phyloP scores from a whole-genome alignment of 2,329 filamentous ascomycete species.

The Pestalotiopsis sp. region DNA sequence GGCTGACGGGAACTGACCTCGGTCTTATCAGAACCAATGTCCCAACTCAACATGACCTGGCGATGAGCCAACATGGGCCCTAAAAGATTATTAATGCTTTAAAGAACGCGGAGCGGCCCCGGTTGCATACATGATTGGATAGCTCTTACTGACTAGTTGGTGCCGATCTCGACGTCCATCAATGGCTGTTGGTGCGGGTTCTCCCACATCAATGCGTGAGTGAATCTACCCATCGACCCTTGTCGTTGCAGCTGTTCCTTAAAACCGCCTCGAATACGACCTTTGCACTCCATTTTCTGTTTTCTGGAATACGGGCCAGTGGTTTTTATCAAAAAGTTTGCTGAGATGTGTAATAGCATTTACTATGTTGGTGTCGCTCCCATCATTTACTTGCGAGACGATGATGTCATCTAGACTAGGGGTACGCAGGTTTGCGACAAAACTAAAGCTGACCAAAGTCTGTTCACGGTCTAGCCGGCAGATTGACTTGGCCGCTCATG shows the following conservation, averaged over 20 bases:
- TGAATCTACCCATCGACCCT: too few relatives aligned
- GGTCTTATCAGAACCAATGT: too few relatives aligned
- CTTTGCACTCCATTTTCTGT: background rate
- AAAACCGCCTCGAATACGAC: background rate
- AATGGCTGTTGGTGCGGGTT: background rate
- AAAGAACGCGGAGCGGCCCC: background rate
- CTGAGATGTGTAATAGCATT: too few relatives aligned
- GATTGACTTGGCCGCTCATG: background rate
- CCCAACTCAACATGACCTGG: too few relatives aligned
- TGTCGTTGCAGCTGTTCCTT: too few relatives aligned
- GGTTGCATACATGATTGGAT: background rate
- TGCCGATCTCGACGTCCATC: background rate
- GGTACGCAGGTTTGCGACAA: background rate
- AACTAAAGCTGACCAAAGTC: background rate
- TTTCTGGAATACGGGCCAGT: too few relatives aligned
- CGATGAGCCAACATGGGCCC: too few relatives aligned
- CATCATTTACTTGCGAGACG: background rate
- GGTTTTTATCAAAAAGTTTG: too few relatives aligned
- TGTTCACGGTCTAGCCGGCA: background rate
- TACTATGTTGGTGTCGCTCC: background rate
- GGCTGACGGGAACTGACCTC: too few relatives aligned
- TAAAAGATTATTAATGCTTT: too few relatives aligned
- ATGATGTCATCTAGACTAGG: background rate
- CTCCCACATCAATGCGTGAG: too few relatives aligned
- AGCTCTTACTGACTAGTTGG: background rate